A percentile compares a stretch with the other conserved stretches of the same genome.
phyloP scores from a whole-genome alignment of 495 filamentous ascomycete genomes.

The Polyplosphaeria fusca region DNA sequence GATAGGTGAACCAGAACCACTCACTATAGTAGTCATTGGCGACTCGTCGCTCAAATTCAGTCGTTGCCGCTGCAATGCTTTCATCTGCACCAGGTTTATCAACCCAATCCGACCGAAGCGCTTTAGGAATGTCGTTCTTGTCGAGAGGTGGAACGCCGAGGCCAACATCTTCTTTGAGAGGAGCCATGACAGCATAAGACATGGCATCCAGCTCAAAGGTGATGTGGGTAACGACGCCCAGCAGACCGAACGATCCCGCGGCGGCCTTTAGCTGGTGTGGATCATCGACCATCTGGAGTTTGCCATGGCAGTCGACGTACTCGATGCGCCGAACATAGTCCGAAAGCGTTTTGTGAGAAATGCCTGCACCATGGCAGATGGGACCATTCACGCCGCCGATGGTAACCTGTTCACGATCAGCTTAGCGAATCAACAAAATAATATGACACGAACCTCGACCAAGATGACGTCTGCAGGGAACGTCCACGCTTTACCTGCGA shows the following conservation, averaged over 20 bases:
- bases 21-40: conserved; percentile 49
- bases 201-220: conserved; percentile 53
- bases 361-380: conserved; percentile 54
- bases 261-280: conserved; percentile 46
- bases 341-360: conserved; percentile 45
- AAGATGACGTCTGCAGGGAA: conserved; percentile 51
- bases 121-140: conserved; percentile 44
- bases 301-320: conserved; percentile 53
- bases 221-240: conserved; percentile 54
- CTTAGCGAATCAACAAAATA: too few relatives aligned
- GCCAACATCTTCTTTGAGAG: conserved; percentile 45
- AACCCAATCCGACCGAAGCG: conserved; percentile 37
- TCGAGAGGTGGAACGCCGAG: conserved; percentile 49
- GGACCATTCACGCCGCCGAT: conserved; percentile 51
- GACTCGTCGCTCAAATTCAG: conserved; percentile 50
- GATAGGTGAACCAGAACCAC: conserved; percentile 57
- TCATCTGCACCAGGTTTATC: conserved; percentile 35
- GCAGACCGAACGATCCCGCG: conserved; percentile 51
- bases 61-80: conserved; percentile 49
- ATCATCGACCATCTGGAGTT: conserved; percentile 45
- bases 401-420: too few relatives aligned
- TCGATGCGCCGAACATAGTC: conserved; percentile 51
- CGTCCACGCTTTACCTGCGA: conserved; percentile 44
- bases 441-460: conserved; percentile 47
- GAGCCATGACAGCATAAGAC: conserved; percentile 50